Base-by-base conservation (phyloP, 2,329 filamentous ascomycete species). In the Alternaria gaisen region DNA sequence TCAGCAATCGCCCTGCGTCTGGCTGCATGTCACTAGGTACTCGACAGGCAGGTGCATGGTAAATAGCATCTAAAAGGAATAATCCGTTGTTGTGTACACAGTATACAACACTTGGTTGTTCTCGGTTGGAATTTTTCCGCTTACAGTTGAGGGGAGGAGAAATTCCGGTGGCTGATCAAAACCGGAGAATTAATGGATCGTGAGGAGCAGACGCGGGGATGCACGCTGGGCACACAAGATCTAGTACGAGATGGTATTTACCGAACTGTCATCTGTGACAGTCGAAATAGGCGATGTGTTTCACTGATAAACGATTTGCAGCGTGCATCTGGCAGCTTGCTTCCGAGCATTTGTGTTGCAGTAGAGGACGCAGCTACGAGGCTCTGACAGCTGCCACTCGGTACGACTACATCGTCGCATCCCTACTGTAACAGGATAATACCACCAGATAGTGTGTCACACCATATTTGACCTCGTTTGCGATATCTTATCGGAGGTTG, bases 101-200 rank as follows among this genome's bases (percentile, higher is more conserved):
- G 5, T 47, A 20, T 20, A 34, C 22, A 16, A 9, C 22, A 2
- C 6, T 36, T 48, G 28, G 30, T 36, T 20, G 8, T 18, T 26
- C 5, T 40, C 43, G 42, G 53, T 32, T 40, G 22, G 8, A 38
- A 41, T 48, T 56, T 24, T 41, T 50, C 53, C 53, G 53, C 24
- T 40, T 48, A 24, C 5, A 38, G 28, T 30, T 30, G 53, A 55
- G 24, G 24, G 34, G 41, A 42, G 38, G 20, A 56, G 53, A 50
- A 48, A 50, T n/a, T 56, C 43, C 24, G 53, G 43, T 56, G 34
- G 53, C 32, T 24, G 41, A 50, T 50, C n/a, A 14, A 22, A 44
- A 3, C n/a, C 53, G 53, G 53, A 56, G 53, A 56, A 56, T 48
- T 40, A 56, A 14, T 38, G 53, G 34, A 56, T 40, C 24, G 44